Conservation (phyloP, 2,329 filamentous ascomycete species). For the Hypoxylon sp. region DNA sequence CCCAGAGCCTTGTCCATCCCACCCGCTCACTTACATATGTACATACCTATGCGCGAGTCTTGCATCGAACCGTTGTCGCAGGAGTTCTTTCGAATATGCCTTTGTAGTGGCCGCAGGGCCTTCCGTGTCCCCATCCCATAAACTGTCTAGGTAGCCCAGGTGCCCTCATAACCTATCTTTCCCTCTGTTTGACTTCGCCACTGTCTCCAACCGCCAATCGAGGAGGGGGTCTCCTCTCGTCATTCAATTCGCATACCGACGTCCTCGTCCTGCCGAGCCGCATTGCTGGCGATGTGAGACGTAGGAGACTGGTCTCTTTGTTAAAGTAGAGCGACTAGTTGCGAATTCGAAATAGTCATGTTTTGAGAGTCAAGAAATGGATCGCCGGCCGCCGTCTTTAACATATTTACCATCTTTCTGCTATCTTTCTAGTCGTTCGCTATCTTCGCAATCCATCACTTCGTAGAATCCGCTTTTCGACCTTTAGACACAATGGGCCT, state of each 20-base stretch:
- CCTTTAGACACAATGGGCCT: constrained; percentile 53
- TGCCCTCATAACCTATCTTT: constrained; percentile 42
- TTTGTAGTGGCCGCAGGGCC: constrained; percentile 50
- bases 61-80: constrained; percentile 51
- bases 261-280: constrained; percentile 45
- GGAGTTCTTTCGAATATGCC: constrained; percentile 50
- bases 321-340: constrained; percentile 41
- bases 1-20: constrained; percentile 32
- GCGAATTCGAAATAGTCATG: constrained; percentile 25
- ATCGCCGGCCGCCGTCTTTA: constrained; percentile 44
- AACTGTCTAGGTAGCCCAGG: constrained; percentile 45
- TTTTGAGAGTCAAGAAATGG: constrained; percentile 45
- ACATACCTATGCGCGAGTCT: constrained; percentile 36
- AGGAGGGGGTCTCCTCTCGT: constrained; percentile 33
- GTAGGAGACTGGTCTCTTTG: constrained; percentile 46
- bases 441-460: constrained; percentile 39
- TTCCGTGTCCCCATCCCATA: constrained; percentile 47
- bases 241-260: constrained; percentile 44
- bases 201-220: constrained; percentile 43
- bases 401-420: constrained; percentile 37
- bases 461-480: constrained; percentile 30
- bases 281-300: constrained; percentile 54
- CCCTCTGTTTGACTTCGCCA: constrained; percentile 41
- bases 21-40: constrained; percentile 33
- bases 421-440: constrained; percentile 40